Conservation (phyloP, 345 rosid genomes). For the Camelina hispida region DNA sequence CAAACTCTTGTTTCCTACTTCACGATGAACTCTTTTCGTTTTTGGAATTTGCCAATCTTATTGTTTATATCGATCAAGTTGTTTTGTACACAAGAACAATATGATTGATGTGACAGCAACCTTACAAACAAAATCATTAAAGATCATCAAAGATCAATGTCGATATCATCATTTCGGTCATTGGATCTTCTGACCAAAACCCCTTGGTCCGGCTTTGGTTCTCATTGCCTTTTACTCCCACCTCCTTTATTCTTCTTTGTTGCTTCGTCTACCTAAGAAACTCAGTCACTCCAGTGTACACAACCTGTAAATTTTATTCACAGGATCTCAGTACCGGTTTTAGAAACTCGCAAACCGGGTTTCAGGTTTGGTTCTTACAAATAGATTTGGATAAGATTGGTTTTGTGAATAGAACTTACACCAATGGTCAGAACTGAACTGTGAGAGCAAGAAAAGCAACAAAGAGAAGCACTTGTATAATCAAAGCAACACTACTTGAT, state of each 20-base stretch:
- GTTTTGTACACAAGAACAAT: constrained; percentile 19
- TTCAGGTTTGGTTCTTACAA: constrained; percentile 4
- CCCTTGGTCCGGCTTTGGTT: neutral
- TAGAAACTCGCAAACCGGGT: constrained; percentile 12
- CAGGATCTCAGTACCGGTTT: neutral
- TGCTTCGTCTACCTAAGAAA: constrained; percentile 68
- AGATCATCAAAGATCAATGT: constrained; percentile 35
- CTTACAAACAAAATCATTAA: neutral
- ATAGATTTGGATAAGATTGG: constrained; percentile 27
- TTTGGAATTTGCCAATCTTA: neutral
- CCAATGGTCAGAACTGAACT: constrained; percentile 73
- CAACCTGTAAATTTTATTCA: constrained; percentile 51
- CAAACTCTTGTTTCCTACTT: constrained; percentile 18
- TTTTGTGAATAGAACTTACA: constrained; percentile 48
- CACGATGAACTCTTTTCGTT: constrained; percentile 32
- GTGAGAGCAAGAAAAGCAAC: constrained; percentile 61
- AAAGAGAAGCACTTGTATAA: constrained; percentile 59
- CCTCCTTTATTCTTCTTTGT: constrained; percentile 59
- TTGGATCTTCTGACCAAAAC: constrained; percentile 53
- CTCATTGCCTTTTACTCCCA: constrained; percentile 51
- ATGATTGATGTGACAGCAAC: constrained; percentile 2
- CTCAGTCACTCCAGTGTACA: constrained; percentile 70
- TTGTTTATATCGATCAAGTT: neutral
- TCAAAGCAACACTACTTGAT: constrained; percentile 52
- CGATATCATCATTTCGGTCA: constrained; percentile 43